These are phyloP conservation scores for Diaporthe australafricana DNA, from an alignment of 2,329 filamentous ascomycete genomes.

Conservation along the genomic window DNA sequence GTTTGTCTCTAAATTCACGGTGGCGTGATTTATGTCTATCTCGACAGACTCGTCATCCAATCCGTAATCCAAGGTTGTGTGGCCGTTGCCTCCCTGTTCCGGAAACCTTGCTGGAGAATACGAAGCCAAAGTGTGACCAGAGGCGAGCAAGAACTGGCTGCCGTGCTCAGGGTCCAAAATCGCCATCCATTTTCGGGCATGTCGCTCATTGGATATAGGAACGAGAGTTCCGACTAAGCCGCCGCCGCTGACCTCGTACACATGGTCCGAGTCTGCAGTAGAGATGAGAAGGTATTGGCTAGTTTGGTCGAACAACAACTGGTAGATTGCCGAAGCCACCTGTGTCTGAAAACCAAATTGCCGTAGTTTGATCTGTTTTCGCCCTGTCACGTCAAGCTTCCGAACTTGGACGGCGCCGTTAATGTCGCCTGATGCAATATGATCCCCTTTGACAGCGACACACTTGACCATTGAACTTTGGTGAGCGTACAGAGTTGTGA, in stretches of 20 bases:
- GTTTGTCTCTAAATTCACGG: no score
- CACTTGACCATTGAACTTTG: slow-evolving; percentile 30
- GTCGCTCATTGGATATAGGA: no score
- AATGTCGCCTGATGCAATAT: slow-evolving; percentile 33
- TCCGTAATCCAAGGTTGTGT: no score
- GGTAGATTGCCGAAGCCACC: slow-evolving; percentile 19
- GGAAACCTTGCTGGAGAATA: no score
- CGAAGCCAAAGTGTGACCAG: no score
- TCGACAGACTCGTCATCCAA: no score
- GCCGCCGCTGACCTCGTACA: not conserved
- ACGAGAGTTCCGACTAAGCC: no score
- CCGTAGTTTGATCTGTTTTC: not conserved
- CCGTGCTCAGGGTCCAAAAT: no score
- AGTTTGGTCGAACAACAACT: slow-evolving; percentile 32
- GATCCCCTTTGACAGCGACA: slow-evolving; percentile 7
- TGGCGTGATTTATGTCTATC: no score
- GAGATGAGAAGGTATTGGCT: slow-evolving; percentile 36
- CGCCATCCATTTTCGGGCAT: no score
- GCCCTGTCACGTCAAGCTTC: slow-evolving; percentile 3
- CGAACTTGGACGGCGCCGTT: slow-evolving; percentile 31
- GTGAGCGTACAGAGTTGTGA: slow-evolving; percentile 33
- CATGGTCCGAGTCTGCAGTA: slow-evolving; percentile 20
- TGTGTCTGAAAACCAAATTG: slow-evolving; percentile 8
- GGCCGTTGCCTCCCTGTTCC: no score
- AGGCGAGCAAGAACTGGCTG: no score